Evolutionary conservation across 2,329 filamentous ascomycete species (phyloP), one percentile per base, ranked within the genome.

Genomic region (Pseudohalonectria lignicola): DNA sequence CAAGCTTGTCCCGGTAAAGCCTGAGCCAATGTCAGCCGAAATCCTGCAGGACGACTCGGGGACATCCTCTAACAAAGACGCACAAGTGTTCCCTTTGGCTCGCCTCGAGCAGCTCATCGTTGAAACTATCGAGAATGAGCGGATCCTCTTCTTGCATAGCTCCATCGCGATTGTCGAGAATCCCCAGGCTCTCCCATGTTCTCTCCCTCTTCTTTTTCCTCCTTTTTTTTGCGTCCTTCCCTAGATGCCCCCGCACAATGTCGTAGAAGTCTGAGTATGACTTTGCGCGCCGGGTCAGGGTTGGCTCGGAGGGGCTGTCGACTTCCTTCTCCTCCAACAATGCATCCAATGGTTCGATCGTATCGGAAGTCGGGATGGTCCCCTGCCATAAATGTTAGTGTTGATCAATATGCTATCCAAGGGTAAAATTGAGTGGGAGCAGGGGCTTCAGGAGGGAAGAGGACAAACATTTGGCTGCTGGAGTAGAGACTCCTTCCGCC

Each of bases 31-130:
- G 48, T 65, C 45, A 63, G 57, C 49, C 37, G 36, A 13, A 12
- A 10, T 11, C 10, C n/a, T n/a, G n/a, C n/a, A n/a, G n/a, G n/a
- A n/a, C n/a, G n/a, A n/a, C n/a, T n/a, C n/a, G 31, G 8, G 20
- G 17, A 28, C 13, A n/a, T 2, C 16, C 17, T 34, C 18, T 20
- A 8, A 31, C 8, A 15, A 15, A 36, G n/a, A 56, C 78, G 48
- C 72, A 88, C 79, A 82, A 66, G 57, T 94, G 94, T 54, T 90
- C 79, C 47, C 84, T 79, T 55, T 94, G 86, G 55, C 85, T 92
- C 38, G 86, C 79, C 50, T 88, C 76, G 21, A 94, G 64, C 52
- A 96, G 61, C 47, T 78, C 74, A 34, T 76, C 71, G 48, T 82
- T 77, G 37, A 81, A n/a, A n/a, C n/a, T n/a, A n/a, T n/a, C n/a